phyloP scores from a whole-genome alignment of 768 basidiomycete species.

The Amanita thiersii region DNA sequence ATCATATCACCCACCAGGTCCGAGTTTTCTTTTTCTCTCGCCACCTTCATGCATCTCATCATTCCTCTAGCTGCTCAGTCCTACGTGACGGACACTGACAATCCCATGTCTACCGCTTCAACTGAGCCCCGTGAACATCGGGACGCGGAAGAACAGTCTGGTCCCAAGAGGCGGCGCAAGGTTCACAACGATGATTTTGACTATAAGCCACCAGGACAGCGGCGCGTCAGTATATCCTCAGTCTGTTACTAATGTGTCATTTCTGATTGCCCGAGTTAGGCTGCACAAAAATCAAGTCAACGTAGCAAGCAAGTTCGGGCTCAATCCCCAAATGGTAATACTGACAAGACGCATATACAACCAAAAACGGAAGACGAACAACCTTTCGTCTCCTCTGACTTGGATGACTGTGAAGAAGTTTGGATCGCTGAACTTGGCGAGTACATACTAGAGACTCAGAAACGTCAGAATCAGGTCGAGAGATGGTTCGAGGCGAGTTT shows the following conservation, averaged over 20 bases:
- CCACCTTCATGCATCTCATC: background rate
- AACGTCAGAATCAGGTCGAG: constrained; percentile 64
- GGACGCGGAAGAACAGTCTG: constrained; percentile 6
- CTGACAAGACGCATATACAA: constrained; percentile 18
- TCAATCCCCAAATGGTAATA: constrained; percentile 9
- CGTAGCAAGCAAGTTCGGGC: constrained; percentile 22
- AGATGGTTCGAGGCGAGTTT: constrained; percentile 65
- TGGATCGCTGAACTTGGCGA: constrained; percentile 65
- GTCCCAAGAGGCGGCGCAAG: constrained; percentile 38
- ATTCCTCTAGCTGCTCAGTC: background rate
- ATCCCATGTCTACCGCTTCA: background rate
- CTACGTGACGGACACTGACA: background rate
- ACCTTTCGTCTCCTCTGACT: constrained; percentile 58
- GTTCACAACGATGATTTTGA: constrained; percentile 44
- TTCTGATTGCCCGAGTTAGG: constrained; percentile 13
- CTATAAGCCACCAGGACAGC: constrained; percentile 36
- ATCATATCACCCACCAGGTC: constrained; percentile 27
- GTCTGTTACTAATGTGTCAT: constrained; percentile 2
- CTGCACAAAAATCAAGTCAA: constrained; percentile 35
- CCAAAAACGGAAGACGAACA: constrained; percentile 31
- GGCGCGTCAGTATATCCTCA: constrained; percentile 43
- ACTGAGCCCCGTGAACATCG: background rate
- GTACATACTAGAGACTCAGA: constrained; percentile 66
- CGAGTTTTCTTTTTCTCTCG: background rate
- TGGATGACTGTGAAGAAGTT: constrained; percentile 74